Conservation (phyloP, 352 stramenopile species). For the Pythium brachiatum region DNA sequence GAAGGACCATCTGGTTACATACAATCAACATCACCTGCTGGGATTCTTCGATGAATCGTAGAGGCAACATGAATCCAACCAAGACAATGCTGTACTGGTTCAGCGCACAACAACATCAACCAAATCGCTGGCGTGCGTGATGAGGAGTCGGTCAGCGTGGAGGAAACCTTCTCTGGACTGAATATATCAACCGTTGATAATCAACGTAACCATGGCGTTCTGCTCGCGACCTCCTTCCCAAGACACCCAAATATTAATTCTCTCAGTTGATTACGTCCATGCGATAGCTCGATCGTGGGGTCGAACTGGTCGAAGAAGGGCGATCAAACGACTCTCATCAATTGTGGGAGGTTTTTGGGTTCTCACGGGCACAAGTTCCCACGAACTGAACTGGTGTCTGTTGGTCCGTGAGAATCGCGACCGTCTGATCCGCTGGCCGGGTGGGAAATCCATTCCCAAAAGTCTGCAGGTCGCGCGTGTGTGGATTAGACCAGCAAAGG, state of each 20-base stretch:
- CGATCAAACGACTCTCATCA: not conserved
- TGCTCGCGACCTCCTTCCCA: not conserved
- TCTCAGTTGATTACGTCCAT: not conserved
- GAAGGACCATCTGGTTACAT: not conserved
- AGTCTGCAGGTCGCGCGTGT: not conserved
- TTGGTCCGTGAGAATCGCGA: not conserved
- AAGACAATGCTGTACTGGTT: not conserved
- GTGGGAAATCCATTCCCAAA: not conserved
- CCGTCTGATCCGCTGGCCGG: not conserved
- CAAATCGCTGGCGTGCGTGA: not conserved
- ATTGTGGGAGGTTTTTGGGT: not conserved
- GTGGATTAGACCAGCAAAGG: not conserved
- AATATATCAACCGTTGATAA: not conserved
- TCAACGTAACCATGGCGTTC: not conserved
- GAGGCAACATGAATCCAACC: not conserved
- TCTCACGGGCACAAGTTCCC: not conserved
- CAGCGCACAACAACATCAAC: not conserved
- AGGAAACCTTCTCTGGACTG: not conserved
- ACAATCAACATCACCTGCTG: not conserved
- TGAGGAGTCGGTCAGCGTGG: not conserved
- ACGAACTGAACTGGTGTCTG: not conserved
- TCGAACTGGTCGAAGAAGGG: not conserved
- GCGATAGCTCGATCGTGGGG: not conserved
- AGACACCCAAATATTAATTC: slow-evolving; percentile 6
- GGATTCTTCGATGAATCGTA: not conserved